A percentile compares a stretch with the other conserved stretches of the same genome.
These are phyloP conservation scores for Lipomyces yamanashiensis DNA, from an alignment of 805 yeast species.

Conservation along the genomic window DNA sequence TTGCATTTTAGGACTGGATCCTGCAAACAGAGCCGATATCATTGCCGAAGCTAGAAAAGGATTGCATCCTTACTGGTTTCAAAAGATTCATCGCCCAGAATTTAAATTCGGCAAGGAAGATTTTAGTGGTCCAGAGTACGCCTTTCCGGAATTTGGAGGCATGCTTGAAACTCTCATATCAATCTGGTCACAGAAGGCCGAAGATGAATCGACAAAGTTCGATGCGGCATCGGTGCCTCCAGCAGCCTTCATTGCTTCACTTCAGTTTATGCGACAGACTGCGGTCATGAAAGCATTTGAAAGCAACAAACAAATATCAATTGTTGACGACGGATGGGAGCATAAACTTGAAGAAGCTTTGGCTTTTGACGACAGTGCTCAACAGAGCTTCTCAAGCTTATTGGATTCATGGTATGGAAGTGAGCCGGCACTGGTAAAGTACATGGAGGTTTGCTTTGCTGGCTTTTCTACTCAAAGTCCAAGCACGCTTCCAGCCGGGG, in stretches of 20 bases:
- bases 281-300: conserved; percentile 67
- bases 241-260: conserved; percentile 45
- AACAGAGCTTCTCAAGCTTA: conserved; percentile 24
- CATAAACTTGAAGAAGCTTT: conserved; percentile 70
- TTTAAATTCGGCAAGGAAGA: conserved; percentile 44
- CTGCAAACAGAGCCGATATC: conserved; percentile 67
- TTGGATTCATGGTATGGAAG: background rate
- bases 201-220: background rate
- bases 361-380: conserved; percentile 62
- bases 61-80: conserved; percentile 81
- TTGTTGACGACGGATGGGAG: conserved; percentile 75
- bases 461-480: conserved; percentile 22
- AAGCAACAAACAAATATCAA: conserved; percentile 59
- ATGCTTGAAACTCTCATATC: conserved; percentile 37
- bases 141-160: conserved; percentile 61
- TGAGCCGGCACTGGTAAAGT: conserved; percentile 12
- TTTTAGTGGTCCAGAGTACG: conserved; percentile 42
- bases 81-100: conserved; percentile 51
- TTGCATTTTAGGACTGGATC: conserved; percentile 66
- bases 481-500: conserved; percentile 32
- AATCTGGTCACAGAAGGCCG: background rate
- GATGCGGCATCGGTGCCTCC: conserved; percentile 15
- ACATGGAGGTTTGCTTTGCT: conserved; percentile 3
- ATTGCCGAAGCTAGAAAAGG: conserved; percentile 82
- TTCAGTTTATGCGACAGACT: conserved; percentile 60